Conservation (phyloP, 768 basidiomycete genomes). For the Clitopilus passeckerianus region DNA sequence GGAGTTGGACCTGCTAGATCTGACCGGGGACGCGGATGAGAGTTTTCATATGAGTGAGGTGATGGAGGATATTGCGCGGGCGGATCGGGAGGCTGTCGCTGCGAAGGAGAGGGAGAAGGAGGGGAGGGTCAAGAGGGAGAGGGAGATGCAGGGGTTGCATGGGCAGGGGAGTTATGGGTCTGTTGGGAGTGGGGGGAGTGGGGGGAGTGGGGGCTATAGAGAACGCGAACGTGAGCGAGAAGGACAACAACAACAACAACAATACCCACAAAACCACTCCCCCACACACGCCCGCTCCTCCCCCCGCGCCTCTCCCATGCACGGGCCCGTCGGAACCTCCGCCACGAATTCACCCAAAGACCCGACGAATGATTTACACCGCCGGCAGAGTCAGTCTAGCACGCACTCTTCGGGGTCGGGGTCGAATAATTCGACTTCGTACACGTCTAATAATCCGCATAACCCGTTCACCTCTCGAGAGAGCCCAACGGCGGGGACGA, state of each 20-base stretch:
- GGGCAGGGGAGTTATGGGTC: not conserved
- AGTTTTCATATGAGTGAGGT: slow-evolving; percentile 53
- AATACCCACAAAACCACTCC: not conserved
- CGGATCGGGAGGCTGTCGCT: slow-evolving; percentile 45
- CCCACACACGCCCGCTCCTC: not conserved
- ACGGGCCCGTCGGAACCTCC: not conserved
- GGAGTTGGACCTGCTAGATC: slow-evolving; percentile 30
- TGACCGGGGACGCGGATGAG: slow-evolving; percentile 50
- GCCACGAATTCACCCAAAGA: not conserved
- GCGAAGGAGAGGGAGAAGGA: slow-evolving; percentile 17
- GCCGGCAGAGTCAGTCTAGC: not conserved
- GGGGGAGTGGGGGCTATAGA: not conserved
- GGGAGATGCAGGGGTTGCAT: not conserved
- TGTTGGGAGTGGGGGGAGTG: not conserved
- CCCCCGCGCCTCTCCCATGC: not conserved
- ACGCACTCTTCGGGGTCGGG: not conserved
- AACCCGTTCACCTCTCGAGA: not conserved
- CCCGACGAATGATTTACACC: not conserved
- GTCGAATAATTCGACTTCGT: not conserved
- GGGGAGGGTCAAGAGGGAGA: not conserved
- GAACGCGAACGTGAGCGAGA: not conserved
- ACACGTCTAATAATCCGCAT: not conserved
- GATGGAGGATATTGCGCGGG: slow-evolving; percentile 24
- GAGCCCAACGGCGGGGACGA: not conserved
- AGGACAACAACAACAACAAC: not conserved